Evolutionary conservation across 2,329 filamentous ascomycete species (phyloP).

Genomic region (Colletotrichum tofieldiae): DNA sequence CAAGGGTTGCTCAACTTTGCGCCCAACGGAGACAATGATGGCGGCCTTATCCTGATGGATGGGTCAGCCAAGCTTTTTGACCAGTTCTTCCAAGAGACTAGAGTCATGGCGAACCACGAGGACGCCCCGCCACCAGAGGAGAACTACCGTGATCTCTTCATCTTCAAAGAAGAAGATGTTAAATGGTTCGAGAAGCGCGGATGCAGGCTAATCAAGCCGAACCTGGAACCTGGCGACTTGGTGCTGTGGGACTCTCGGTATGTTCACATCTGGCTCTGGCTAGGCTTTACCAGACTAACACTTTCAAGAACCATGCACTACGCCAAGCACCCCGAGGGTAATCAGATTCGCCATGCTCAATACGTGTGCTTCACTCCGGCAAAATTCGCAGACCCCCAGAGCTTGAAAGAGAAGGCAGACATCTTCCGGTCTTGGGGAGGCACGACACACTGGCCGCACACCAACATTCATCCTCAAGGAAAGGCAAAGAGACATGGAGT

Average conservation of each 20-base stretch:
- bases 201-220: conserved; percentile 41
- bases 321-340: conserved; percentile 51
- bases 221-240: conserved; percentile 45
- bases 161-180: conserved; percentile 58
- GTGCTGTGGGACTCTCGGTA: conserved; percentile 55
- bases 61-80: conserved; percentile 59
- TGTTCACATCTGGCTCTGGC: neutral
- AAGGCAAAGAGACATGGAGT: conserved; percentile 29
- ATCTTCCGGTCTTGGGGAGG: conserved; percentile 47
- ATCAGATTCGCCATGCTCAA: conserved; percentile 53
- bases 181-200: conserved; percentile 45
- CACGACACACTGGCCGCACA: conserved; percentile 53
- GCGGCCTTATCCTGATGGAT: conserved; percentile 62
- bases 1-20: conserved; percentile 63
- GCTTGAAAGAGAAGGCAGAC: conserved; percentile 41
- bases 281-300: neutral
- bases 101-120: conserved; percentile 46
- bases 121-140: conserved; percentile 41
- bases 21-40: conserved; percentile 62
- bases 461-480: conserved; percentile 54
- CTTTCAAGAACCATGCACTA: conserved; percentile 40
- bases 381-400: conserved; percentile 52
- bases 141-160: conserved; percentile 54
- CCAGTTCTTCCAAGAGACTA: conserved; percentile 57
- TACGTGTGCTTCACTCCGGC: conserved; percentile 56